Percentiles rank a stretch among this genome's conserved stretches.
These are phyloP conservation scores for Orychophragmus violaceus DNA, from an alignment of 345 rosid genomes.

Conservation along the genomic window DNA sequence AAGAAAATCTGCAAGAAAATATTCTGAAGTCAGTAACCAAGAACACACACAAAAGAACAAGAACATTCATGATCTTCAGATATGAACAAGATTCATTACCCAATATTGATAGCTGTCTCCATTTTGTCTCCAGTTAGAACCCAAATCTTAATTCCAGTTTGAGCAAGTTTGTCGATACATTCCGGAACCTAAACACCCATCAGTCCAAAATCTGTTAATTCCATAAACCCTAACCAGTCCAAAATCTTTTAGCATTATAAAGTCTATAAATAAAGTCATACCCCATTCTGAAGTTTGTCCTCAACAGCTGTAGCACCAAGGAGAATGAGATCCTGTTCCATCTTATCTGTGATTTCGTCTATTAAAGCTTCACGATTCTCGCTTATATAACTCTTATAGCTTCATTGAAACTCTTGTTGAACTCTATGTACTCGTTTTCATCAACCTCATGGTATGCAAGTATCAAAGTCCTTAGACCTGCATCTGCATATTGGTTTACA, in stretches of 20 bases:
- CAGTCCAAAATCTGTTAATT: background rate
- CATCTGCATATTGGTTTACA: slow-evolving; percentile 82
- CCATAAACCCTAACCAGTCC: background rate
- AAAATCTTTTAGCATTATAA: background rate
- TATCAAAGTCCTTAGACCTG: no score
- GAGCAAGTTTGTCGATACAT: slow-evolving; percentile 93
- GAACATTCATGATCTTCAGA: background rate
- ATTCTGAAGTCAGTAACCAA: slow-evolving; percentile 25
- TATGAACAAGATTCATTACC: slow-evolving; percentile 34
- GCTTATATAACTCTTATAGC: slow-evolving; percentile 66
- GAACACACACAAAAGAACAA: background rate
- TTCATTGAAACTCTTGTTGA: slow-evolving; percentile 46
- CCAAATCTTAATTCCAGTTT: slow-evolving; percentile 96
- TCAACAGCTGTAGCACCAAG: slow-evolving; percentile 97
- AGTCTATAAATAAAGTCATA: slow-evolving; percentile 20
- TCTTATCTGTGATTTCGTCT: slow-evolving; percentile 53
- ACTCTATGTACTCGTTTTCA: slow-evolving; percentile 57
- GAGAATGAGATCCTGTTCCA: slow-evolving; percentile 71
- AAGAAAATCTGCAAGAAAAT: slow-evolving; percentile 58
- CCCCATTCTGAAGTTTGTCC: no score
- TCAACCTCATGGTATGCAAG: slow-evolving; percentile 76
- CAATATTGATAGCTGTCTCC: slow-evolving; percentile 98
- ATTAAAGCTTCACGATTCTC: slow-evolving; percentile 57
- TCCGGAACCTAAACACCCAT: slow-evolving; percentile 59
- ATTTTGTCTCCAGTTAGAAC: slow-evolving; percentile 95